Percentiles rank a stretch among this genome's conserved stretches.
phyloP scores from a whole-genome alignment of 306 rosid species.

The Trifolium repens region DNA sequence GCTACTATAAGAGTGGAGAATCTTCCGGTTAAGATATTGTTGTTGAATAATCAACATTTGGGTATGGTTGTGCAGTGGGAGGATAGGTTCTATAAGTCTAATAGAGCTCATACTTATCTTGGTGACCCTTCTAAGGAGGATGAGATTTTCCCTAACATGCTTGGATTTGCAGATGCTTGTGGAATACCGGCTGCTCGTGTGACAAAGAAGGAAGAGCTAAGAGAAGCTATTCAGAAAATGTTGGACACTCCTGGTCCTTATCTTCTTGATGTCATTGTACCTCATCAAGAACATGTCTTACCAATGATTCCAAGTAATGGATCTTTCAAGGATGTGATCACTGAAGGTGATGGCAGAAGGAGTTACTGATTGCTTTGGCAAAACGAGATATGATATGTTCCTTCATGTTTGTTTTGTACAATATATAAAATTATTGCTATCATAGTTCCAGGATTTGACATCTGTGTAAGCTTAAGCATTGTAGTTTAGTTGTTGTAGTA shows the following conservation, averaged over 20 bases:
- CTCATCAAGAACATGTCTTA: constrained; percentile 94
- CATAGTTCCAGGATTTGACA: neutral
- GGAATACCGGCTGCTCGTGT: constrained; percentile 79
- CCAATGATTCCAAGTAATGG: constrained; percentile 97
- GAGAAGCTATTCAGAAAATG: constrained; percentile 81
- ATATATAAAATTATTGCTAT: constrained; percentile 16
- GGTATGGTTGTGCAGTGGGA: constrained; percentile 99
- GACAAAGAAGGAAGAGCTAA: constrained; percentile 62
- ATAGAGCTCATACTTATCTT: constrained; percentile 78
- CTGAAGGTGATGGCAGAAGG: constrained; percentile 85
- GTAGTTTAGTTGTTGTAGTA: constrained; percentile 14
- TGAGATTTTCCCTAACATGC: constrained; percentile 81
- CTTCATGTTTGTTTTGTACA: constrained; percentile 38
- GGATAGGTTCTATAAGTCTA: constrained; percentile 86
- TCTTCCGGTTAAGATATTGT: constrained; percentile 73
- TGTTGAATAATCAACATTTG: constrained; percentile 89
- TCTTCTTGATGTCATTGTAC: constrained; percentile 83
- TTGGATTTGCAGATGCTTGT: constrained; percentile 84
- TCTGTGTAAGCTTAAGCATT: constrained; percentile 17
- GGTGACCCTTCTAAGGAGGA: constrained; percentile 73
- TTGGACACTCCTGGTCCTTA: constrained; percentile 88
- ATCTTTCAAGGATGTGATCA: constrained; percentile 84
- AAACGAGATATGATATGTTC: neutral
- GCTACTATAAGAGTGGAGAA: constrained; percentile 79
- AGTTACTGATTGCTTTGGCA: constrained; percentile 42